Conservation (phyloP, 495 filamentous ascomycete genomes). For the Aspergillus avenaceus region DNA sequence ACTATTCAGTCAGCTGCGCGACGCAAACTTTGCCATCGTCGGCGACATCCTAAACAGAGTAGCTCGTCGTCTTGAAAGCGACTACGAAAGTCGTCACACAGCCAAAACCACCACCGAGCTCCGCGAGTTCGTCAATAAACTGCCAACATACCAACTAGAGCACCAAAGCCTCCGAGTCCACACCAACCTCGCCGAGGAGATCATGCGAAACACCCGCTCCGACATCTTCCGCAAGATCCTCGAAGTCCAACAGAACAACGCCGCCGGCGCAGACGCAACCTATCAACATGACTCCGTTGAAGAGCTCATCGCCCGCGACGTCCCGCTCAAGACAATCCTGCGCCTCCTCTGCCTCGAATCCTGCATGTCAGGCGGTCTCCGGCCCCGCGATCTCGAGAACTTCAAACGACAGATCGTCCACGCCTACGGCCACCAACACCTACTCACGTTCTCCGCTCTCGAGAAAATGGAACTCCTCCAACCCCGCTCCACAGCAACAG, state of each 20-base stretch:
- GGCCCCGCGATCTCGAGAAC: conserved; percentile 77
- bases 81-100: conserved; percentile 86
- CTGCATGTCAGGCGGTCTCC: conserved; percentile 82
- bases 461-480: conserved; percentile 86
- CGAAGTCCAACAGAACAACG: conserved; percentile 94
- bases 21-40: conserved; percentile 93
- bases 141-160: conserved; percentile 90
- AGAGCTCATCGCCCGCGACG: conserved; percentile 84
- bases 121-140: conserved; percentile 83
- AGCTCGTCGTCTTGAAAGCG: conserved; percentile 78
- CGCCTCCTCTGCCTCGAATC: conserved; percentile 88
- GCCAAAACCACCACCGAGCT: conserved; percentile 86
- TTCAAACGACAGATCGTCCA: conserved; percentile 86
- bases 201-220: conserved; percentile 82
- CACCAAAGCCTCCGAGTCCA: conserved; percentile 89
- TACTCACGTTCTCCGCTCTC: conserved; percentile 82
- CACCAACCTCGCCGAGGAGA: conserved; percentile 88
- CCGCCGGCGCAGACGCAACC: conserved; percentile 83
- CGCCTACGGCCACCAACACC: conserved; percentile 90
- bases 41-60: conserved; percentile 85
- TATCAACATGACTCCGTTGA: conserved; percentile 87
- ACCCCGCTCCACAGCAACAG: conserved; percentile 63
- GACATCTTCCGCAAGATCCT: conserved; percentile 83
- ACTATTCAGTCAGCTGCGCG: conserved; percentile 81
- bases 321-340: conserved; percentile 72